Conservation (phyloP, 192 early-diverging fungal species). For the Hyaloraphidium curvatum region DNA sequence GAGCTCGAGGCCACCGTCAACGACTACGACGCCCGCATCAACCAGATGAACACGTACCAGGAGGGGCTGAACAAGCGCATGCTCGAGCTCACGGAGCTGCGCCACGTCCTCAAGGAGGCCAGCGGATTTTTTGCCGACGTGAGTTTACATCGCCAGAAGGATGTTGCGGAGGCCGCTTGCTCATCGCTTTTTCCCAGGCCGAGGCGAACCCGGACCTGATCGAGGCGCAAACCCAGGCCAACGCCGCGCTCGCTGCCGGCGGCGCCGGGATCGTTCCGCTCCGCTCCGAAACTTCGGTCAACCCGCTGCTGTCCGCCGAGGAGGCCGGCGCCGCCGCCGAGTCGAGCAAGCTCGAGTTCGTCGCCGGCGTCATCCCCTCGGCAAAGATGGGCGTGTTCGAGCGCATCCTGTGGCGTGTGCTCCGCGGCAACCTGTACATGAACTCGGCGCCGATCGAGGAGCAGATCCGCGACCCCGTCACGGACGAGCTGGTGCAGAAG, state of each 20-base stretch:
- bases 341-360: conserved; percentile 43
- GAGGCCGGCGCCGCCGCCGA: conserved; percentile 16
- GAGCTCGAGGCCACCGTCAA: conserved; percentile 64
- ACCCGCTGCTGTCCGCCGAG: no score
- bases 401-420: conserved; percentile 87
- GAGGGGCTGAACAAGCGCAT: conserved; percentile 73
- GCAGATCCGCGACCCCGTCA: conserved; percentile 72
- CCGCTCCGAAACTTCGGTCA: no score
- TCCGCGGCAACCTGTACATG: conserved; percentile 93
- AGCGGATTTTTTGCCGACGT: conserved; percentile 63
- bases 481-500: conserved; percentile 77
- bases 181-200: no score
- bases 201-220: no score
- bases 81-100: conserved; percentile 73
- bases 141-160: no score
- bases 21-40: conserved; percentile 63
- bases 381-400: conserved; percentile 71
- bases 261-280: no score
- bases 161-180: no score
- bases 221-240: no score
- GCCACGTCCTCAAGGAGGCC: conserved; percentile 77
- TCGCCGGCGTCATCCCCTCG: conserved; percentile 86
- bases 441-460: conserved; percentile 94
- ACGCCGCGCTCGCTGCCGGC: no score
- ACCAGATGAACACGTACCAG: conserved; percentile 70